These are phyloP conservation scores for Escallonia rubra DNA, from an alignment of 129 eudicot genomes.

Conservation along the genomic window DNA sequence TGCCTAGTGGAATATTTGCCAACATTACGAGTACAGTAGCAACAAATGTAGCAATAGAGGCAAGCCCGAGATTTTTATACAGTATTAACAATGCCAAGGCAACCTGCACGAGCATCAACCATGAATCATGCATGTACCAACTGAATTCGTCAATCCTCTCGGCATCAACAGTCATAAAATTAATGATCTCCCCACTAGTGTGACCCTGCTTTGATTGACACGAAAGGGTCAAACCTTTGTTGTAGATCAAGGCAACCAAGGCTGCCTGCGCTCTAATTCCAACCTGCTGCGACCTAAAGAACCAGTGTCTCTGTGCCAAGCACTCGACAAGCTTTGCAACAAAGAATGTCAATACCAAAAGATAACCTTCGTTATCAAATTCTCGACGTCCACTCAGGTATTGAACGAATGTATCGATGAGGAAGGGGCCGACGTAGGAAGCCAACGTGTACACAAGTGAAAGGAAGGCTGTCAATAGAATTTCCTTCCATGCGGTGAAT, in stretches of 20 bases:
- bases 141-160: slow-evolving; percentile 37
- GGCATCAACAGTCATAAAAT: slow-evolving; percentile 52
- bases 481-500: slow-evolving; percentile 28
- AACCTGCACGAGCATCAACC: slow-evolving; percentile 41
- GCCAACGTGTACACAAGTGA: slow-evolving; percentile 32
- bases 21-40: slow-evolving; percentile 42
- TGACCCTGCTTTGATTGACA: slow-evolving; percentile 36
- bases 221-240: slow-evolving; percentile 45
- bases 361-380: slow-evolving; percentile 32
- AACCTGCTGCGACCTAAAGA: slow-evolving; percentile 39
- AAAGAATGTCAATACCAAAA: slow-evolving; percentile 33
- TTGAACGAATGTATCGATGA: slow-evolving; percentile 47
- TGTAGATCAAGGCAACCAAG: slow-evolving; percentile 34
- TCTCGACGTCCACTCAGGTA: slow-evolving; percentile 32
- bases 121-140: slow-evolving; percentile 53
- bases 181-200: slow-evolving; percentile 49
- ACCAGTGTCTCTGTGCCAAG: slow-evolving; percentile 40
- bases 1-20: slow-evolving; percentile 35
- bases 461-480: slow-evolving; percentile 19
- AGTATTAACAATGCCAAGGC: slow-evolving; percentile 31
- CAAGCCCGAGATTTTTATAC: slow-evolving; percentile 42
- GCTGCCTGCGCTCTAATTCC: slow-evolving; percentile 39
- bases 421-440: slow-evolving; percentile 46
- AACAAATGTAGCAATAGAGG: slow-evolving; percentile 32
- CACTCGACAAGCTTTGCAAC: slow-evolving; percentile 43